Conservation (phyloP, 2,329 filamentous ascomycete genomes). For the Alternaria incomplexa region DNA sequence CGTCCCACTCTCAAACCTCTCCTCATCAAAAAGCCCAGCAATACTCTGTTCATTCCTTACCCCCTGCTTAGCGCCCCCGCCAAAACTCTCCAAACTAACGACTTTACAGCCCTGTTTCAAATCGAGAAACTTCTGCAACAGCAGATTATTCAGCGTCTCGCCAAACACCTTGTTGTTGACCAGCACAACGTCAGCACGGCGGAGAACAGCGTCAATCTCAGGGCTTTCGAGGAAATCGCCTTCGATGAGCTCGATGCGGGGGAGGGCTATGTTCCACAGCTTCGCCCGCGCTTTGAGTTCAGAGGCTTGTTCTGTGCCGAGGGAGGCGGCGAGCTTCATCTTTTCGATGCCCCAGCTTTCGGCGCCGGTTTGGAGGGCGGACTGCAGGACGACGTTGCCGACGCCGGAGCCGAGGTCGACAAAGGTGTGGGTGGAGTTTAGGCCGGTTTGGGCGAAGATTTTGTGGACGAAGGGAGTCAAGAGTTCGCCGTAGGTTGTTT, state of each 20-base stretch:
- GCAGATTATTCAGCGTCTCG: conserved; percentile 79
- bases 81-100: conserved; percentile 88
- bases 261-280: conserved; percentile 85
- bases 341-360: conserved; percentile 97
- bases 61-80: conserved; percentile 71
- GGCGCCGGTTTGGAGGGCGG: conserved; percentile 89
- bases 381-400: conserved; percentile 93
- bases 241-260: conserved; percentile 77
- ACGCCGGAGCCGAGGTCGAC: conserved; percentile 95
- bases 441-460: conserved; percentile 77
- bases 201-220: conserved; percentile 73
- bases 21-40: conserved; percentile 79
- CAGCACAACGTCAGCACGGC: conserved; percentile 89
- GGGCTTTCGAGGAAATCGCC: conserved; percentile 83
- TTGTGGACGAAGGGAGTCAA: conserved; percentile 82
- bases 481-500: conserved; percentile 94
- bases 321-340: conserved; percentile 86
- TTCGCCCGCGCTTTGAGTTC: conserved; percentile 87
- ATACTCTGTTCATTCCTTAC: conserved; percentile 78
- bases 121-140: conserved; percentile 90
- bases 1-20: conserved; percentile 72
- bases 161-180: conserved; percentile 99
- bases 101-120: conserved; percentile 89
- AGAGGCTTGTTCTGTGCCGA: conserved; percentile 78
- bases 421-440: conserved; percentile 86